phyloP scores from a whole-genome alignment of 1,139 yeast genomes.

The Candida anutae region DNA sequence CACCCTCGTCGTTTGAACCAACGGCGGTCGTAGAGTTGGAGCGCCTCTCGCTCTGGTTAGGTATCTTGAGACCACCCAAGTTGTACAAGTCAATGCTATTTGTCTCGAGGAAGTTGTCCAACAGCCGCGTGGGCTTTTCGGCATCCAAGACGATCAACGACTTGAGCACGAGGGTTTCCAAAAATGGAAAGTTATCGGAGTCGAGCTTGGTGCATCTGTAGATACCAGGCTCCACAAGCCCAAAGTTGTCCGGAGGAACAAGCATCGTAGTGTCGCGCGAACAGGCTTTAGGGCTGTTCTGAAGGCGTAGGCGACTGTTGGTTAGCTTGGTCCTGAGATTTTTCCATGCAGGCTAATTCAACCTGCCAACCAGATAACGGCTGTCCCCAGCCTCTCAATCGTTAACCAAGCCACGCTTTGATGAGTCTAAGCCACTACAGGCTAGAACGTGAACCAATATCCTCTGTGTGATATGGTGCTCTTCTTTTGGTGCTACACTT shows the following conservation, averaged over 20 bases:
- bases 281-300: no score
- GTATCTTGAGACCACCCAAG: conserved; percentile 37
- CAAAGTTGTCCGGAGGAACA: conserved; percentile 75
- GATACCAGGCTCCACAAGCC: conserved; percentile 67
- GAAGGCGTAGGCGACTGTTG: background rate
- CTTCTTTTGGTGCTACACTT: no score
- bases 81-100: conserved; percentile 38
- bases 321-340: no score
- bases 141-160: conserved; percentile 60
- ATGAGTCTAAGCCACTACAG: no score
- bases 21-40: conserved; percentile 6
- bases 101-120: conserved; percentile 38
- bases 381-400: no score
- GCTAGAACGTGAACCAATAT: no score
- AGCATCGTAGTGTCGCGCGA: no score
- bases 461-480: no score
- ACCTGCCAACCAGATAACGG: no score
- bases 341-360: no score
- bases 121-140: conserved; percentile 57
- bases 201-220: conserved; percentile 51
- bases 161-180: conserved; percentile 54
- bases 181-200: conserved; percentile 53
- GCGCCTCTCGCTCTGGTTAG: conserved; percentile 23
- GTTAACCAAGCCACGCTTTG: no score
- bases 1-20: conserved; percentile 15